Evolutionary conservation across 139 green algal genomes (phyloP).

Genomic region (Volvox reticuliferus): DNA sequence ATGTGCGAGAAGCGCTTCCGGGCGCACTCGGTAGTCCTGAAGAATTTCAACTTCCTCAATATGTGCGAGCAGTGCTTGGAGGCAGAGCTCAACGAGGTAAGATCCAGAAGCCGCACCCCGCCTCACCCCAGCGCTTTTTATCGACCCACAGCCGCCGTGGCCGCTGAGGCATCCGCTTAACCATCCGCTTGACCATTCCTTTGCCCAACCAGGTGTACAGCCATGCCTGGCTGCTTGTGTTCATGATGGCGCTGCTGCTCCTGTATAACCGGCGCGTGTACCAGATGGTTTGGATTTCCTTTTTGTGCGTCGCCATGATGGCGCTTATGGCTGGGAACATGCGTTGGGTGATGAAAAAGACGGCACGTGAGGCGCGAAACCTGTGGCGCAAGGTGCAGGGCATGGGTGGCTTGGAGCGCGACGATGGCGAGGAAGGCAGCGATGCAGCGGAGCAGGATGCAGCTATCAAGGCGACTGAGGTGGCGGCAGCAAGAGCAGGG

Average conservation of each 20-base stretch:
- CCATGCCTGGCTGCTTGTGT: constrained; percentile 51
- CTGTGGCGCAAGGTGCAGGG: constrained; percentile 38
- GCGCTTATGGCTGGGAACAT: constrained; percentile 29
- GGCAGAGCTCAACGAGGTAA: constrained; percentile 40
- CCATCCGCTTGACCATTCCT: no score
- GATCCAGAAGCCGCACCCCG: no score
- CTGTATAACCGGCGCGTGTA: constrained; percentile 35
- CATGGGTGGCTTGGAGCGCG: not conserved
- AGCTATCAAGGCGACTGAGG: not conserved
- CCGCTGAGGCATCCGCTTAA: no score
- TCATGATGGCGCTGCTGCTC: constrained; percentile 46
- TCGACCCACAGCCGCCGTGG: no score
- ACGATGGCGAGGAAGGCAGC: not conserved
- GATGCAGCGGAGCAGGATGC: not conserved
- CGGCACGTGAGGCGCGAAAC: constrained; percentile 35
- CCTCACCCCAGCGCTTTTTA: no score
- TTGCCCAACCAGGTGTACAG: constrained; percentile 21
- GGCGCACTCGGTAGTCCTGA: constrained; percentile 41
- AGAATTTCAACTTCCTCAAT: constrained; percentile 51
- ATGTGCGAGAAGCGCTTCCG: constrained; percentile 49
- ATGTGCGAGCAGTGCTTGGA: constrained; percentile 50
- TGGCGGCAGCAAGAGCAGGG: not conserved
- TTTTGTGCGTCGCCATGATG: not conserved
- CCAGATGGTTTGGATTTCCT: constrained; percentile 38
- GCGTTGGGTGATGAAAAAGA: constrained; percentile 51